These are phyloP conservation scores for Aaosphaeria arxii DNA, from an alignment of 2,329 filamentous ascomycete species.

Conservation along the genomic window DNA sequence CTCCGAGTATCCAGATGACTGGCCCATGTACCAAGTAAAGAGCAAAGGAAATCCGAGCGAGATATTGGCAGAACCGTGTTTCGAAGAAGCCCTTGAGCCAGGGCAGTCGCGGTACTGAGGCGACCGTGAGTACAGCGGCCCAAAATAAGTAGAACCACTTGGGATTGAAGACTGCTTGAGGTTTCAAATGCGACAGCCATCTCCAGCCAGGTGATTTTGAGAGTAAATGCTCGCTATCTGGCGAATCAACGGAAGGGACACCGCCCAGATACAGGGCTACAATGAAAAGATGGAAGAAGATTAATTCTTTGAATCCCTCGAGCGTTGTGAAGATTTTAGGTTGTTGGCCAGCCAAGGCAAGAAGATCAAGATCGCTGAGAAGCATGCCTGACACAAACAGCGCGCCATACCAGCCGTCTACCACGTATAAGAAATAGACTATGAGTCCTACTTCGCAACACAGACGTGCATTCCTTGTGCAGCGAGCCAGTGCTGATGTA, in stretches of 20 bases:
- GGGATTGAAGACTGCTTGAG: conserved; percentile 62
- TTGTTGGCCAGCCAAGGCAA: conserved; percentile 23
- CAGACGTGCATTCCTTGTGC: conserved; percentile 54
- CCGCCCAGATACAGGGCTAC: conserved; percentile 58
- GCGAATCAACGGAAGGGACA: conserved; percentile 51
- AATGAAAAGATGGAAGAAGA: conserved; percentile 43
- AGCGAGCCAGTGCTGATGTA: conserved; percentile 56
- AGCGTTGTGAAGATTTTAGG: conserved; percentile 49
- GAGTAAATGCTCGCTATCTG: conserved; percentile 47
- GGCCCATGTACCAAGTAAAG: conserved; percentile 59
- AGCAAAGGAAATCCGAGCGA: conserved; percentile 56
- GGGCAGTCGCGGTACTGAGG: conserved; percentile 55
- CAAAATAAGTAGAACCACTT: conserved; percentile 69
- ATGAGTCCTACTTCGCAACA: conserved; percentile 53
- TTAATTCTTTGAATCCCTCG: conserved; percentile 49
- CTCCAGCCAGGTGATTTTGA: conserved; percentile 59
- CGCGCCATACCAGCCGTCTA: conserved; percentile 59
- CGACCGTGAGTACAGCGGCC: conserved; percentile 57
- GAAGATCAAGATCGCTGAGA: conserved; percentile 36
- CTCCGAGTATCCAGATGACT: conserved; percentile 42
- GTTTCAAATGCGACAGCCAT: conserved; percentile 59
- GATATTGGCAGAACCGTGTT: conserved; percentile 51
- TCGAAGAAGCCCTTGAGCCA: conserved; percentile 50
- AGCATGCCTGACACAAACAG: conserved; percentile 36
- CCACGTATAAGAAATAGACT: conserved; percentile 66